Percentiles rank a stretch among this genome's conserved stretches.
These are phyloP conservation scores for Saccharomycopsis selenospora DNA, from an alignment of 805 yeast species.

Conservation along the genomic window DNA sequence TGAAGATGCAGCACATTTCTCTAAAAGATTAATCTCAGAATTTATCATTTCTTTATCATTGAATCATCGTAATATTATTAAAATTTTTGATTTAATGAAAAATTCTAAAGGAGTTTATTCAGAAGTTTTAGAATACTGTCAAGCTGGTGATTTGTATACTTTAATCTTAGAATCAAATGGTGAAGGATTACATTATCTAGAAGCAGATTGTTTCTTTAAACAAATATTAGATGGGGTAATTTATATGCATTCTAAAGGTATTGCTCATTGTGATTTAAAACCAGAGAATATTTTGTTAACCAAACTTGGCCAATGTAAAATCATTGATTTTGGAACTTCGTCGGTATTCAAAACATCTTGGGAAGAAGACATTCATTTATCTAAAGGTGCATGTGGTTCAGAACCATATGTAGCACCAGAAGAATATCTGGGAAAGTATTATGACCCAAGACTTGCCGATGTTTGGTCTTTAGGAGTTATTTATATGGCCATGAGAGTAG, in stretches of 20 bases:
- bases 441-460: constrained; percentile 77
- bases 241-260: constrained; percentile 86
- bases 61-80: constrained; percentile 68
- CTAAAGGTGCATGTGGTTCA: constrained; percentile 77
- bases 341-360: constrained; percentile 87
- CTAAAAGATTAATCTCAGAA: constrained; percentile 77
- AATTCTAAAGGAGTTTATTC: constrained; percentile 65
- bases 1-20: constrained; percentile 51
- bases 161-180: constrained; percentile 46
- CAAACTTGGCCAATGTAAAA: constrained; percentile 55
- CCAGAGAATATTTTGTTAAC: constrained; percentile 79
- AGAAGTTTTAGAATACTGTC: constrained; percentile 94
- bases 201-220: constrained; percentile 85
- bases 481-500: constrained; percentile 74
- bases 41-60: constrained; percentile 79
- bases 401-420: constrained; percentile 93
- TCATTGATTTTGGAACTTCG: constrained; percentile 86
- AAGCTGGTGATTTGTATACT: constrained; percentile 74
- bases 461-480: constrained; percentile 85
- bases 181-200: constrained; percentile 48
- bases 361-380: constrained; percentile 65
- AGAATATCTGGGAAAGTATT: constrained; percentile 51
- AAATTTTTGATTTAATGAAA: constrained; percentile 73
- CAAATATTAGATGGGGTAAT: constrained; percentile 76
- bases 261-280: constrained; percentile 88